Conservation (phyloP, 2,329 filamentous ascomycete genomes). For the Graphilbum ipis-grandicollis region DNA sequence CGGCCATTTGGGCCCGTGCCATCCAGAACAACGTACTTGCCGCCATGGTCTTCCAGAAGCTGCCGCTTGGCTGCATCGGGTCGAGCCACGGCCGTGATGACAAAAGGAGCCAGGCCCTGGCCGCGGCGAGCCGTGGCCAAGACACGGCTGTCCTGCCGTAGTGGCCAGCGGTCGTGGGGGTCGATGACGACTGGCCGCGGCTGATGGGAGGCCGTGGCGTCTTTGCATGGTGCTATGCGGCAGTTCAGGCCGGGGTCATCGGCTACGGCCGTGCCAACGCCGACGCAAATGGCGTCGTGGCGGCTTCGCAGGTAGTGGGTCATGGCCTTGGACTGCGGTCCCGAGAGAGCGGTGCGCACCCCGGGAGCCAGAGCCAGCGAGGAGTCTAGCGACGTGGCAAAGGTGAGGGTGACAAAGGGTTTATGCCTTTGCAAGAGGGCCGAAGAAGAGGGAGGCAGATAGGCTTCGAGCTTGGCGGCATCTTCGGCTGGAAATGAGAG, state of each 20-base stretch:
- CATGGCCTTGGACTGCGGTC: slow-evolving; percentile 73
- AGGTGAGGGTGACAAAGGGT: slow-evolving; percentile 63
- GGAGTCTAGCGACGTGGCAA: slow-evolving; percentile 78
- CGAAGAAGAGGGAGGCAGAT: slow-evolving; percentile 8
- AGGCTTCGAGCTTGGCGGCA: slow-evolving; percentile 10
- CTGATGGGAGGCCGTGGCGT: slow-evolving; percentile 30
- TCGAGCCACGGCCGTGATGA: slow-evolving; percentile 37
- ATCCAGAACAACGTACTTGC: slow-evolving; percentile 29
- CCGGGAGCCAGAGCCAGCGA: slow-evolving; percentile 61
- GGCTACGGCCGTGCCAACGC: slow-evolving; percentile 65
- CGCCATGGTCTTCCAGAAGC: slow-evolving; percentile 30
- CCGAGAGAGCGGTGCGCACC: slow-evolving; percentile 67
- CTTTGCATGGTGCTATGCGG: slow-evolving; percentile 35
- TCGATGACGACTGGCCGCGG: slow-evolving; percentile 74
- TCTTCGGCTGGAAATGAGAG: slow-evolving; percentile 10
- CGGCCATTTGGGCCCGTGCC: slow-evolving; percentile 15
- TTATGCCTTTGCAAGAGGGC: too few species aligned
- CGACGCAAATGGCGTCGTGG: slow-evolving; percentile 74
- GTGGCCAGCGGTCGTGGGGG: slow-evolving; percentile 56
- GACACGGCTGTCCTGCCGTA: slow-evolving; percentile 43
- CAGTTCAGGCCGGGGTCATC: slow-evolving; percentile 81
- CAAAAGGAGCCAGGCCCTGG: slow-evolving; percentile 54
- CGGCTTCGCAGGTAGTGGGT: slow-evolving; percentile 74
- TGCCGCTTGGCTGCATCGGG: slow-evolving; percentile 24
- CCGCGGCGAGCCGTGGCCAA: slow-evolving; percentile 45